phyloP scores from a whole-genome alignment of 495 filamentous ascomycete genomes.

The Usnea hakonensis region DNA sequence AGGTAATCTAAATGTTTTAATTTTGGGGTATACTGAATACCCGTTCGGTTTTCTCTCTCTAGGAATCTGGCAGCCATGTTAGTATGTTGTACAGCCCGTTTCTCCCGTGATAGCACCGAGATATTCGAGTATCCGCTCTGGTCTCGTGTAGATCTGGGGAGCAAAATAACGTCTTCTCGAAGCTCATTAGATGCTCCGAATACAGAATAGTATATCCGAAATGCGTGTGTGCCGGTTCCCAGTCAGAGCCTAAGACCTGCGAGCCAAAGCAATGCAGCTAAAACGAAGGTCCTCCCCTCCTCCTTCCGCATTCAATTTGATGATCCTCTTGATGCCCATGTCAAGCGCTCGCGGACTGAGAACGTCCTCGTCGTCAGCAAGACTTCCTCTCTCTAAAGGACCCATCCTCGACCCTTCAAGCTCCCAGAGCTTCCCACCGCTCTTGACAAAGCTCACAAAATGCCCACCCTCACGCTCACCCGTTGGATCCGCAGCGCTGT shows the following conservation, averaged over 20 bases:
- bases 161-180: not conserved
- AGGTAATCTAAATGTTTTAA: too few relatives aligned
- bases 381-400: constrained; percentile 49
- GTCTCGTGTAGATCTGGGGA: not conserved
- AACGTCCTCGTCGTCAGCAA: constrained; percentile 56
- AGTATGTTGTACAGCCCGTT: not conserved
- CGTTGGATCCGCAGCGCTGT: constrained; percentile 48
- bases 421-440: constrained; percentile 68
- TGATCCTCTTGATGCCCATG: constrained; percentile 40
- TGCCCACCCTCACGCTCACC: constrained; percentile 38
- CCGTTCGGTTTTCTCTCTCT: not conserved
- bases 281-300: constrained; percentile 20
- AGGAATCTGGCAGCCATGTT: not conserved
- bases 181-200: not conserved
- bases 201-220: not conserved
- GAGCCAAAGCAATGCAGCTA: constrained; percentile 16
- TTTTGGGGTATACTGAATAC: too few relatives aligned
- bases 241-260: not conserved
- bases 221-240: not conserved
- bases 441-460: constrained; percentile 80
- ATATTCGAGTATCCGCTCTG: not conserved
- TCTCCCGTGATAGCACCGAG: not conserved
- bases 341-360: constrained; percentile 58
- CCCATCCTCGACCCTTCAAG: constrained; percentile 72
- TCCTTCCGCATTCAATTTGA: constrained; percentile 21